phyloP scores from a whole-genome alignment of 78 protist species.

The Anaeramoeba ignava region DNA sequence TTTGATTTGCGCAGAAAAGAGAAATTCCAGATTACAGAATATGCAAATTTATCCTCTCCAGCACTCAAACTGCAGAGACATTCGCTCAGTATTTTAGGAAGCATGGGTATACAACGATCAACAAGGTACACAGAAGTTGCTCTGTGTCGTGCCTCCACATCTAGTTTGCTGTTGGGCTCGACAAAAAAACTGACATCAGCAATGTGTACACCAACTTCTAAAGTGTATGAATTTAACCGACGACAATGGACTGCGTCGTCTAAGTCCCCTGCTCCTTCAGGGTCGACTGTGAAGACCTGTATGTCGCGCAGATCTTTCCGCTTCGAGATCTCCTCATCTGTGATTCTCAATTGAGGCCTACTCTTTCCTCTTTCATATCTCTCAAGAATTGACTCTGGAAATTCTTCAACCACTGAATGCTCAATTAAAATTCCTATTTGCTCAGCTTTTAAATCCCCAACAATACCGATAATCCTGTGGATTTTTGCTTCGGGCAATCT shows the following conservation, averaged over 20 bases:
- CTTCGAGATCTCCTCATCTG: neutral
- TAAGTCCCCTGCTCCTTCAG: neutral
- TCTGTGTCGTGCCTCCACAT: conserved; percentile 45
- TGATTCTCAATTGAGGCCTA: too few species aligned
- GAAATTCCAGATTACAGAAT: neutral
- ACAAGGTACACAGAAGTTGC: conserved; percentile 71
- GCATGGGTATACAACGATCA: conserved; percentile 71
- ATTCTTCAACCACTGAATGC: too few species aligned
- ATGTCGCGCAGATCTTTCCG: neutral
- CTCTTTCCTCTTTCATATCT: too few species aligned
- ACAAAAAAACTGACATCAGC: conserved; percentile 85
- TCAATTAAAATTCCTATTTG: too few species aligned
- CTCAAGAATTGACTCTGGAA: too few species aligned
- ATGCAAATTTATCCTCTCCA: conserved; percentile 2
- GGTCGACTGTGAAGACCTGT: conserved; percentile 6
- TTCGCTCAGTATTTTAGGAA: conserved; percentile 60
- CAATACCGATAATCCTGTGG: too few species aligned
- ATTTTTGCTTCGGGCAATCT: too few species aligned
- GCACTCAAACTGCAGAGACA: conserved; percentile 47
- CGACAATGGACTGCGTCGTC: neutral
- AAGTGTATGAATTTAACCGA: too few species aligned
- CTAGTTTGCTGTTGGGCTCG: conserved; percentile 22
- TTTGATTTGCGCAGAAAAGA: too few species aligned
- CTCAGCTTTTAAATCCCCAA: too few species aligned
- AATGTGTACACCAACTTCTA: conserved; percentile 76